Base-by-base conservation (phyloP, 2,329 filamentous ascomycete species). In the Eutypa lata region DNA sequence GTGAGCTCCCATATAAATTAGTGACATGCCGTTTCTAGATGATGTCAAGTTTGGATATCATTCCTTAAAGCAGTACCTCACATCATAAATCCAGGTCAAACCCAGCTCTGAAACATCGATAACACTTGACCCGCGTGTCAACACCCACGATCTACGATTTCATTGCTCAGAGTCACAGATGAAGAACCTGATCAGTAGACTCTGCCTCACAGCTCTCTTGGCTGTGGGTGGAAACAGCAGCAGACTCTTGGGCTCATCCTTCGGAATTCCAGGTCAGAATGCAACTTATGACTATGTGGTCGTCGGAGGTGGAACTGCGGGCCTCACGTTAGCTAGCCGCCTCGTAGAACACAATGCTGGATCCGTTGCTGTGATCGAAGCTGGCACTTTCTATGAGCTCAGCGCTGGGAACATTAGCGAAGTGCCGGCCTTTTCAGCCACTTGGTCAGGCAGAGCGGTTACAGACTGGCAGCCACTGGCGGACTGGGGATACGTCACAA, bases 221-320 rank as follows among this genome's bases (percentile, higher is more conserved):
- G n/a, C n/a, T n/a, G n/a, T n/a, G n/a, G n/a, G n/a, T n/a, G n/a
- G n/a, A n/a, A n/a, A n/a, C n/a, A n/a, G n/a, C n/a, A n/a, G n/a
- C n/a, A 21, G n/a, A 6, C n/a, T 18, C 22, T 26, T 52, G 3
- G 50, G 50, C 13, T 52, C 50, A 19, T 49, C 51, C 24, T 53
- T 53, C 14, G 51, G 47, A 11, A 40, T 49, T 37, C 33, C 47
- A 14, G 21, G 35, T 18, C 22, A 31, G 18, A 21, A 48, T 11
- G 22, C 59, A 13, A 61, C 55, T 5, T 61, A 57, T 43, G 59
- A 63, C 53, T 63, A 63, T 31, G 48, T 63, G 16, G 53, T 75
- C n/a, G 62, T 73, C 21, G 72, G 73, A 28, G 73, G 72, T 31
- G 73, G 73, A 22, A 74, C 69, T 0, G 72, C 71, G 0, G 73